These are phyloP conservation scores for Claviceps africana DNA, from an alignment of 2,329 filamentous ascomycete species.

Conservation along the genomic window DNA sequence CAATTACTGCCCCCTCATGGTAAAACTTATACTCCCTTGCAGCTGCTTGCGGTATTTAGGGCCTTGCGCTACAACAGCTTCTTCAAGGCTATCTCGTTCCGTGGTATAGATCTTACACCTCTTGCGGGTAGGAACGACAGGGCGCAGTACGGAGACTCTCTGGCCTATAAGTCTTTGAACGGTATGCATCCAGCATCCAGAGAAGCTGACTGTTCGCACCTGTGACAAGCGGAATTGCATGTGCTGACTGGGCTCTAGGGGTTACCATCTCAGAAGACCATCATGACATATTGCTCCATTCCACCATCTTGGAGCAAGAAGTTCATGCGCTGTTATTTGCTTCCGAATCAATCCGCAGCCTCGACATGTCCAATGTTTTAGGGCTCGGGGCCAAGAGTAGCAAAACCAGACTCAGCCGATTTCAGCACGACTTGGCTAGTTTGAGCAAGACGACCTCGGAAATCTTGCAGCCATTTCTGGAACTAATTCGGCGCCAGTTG, in stretches of 20 bases:
- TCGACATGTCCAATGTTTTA: slow-evolving; percentile 35
- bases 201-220: too few relatives aligned
- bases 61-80: slow-evolving; percentile 45
- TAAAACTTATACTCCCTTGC: slow-evolving; percentile 30
- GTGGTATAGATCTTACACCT: slow-evolving; percentile 33
- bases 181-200: slow-evolving; percentile 23
- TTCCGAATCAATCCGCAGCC: slow-evolving; percentile 39
- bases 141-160: slow-evolving; percentile 28
- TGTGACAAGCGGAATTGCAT: background rate
- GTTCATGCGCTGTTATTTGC: slow-evolving; percentile 41
- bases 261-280: slow-evolving; percentile 34
- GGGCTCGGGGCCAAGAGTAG: slow-evolving; percentile 14
- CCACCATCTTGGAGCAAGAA: slow-evolving; percentile 40
- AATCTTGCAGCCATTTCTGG: slow-evolving; percentile 33
- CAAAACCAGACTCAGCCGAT: slow-evolving; percentile 10
- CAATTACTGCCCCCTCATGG: slow-evolving; percentile 31
- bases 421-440: slow-evolving; percentile 10
- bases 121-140: slow-evolving; percentile 28
- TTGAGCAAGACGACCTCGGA: slow-evolving; percentile 21
- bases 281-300: slow-evolving; percentile 32
- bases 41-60: slow-evolving; percentile 42
- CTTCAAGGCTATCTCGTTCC: slow-evolving; percentile 43
- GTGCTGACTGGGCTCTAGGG: slow-evolving; percentile 16
- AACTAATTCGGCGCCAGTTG: slow-evolving; percentile 32
- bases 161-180: slow-evolving; percentile 38